Percentiles rank a stretch among this genome's conserved stretches.
These are phyloP conservation scores for Boletus sp. DNA, from an alignment of 768 basidiomycete genomes.

Conservation along the genomic window DNA sequence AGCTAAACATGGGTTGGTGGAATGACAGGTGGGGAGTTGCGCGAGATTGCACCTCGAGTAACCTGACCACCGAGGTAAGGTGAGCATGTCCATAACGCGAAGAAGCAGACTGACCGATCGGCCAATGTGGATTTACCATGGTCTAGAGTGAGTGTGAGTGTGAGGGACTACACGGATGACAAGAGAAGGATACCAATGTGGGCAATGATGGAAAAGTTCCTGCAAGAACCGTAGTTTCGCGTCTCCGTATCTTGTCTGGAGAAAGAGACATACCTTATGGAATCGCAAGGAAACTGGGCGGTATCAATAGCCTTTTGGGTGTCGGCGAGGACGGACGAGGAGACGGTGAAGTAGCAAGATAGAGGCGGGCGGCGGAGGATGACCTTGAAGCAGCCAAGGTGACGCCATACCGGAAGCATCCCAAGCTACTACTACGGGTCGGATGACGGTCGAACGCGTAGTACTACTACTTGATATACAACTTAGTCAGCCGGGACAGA, in stretches of 20 bases:
- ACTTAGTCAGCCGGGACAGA: conserved; percentile 34
- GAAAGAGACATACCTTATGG: conserved; percentile 53
- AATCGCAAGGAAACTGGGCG: conserved; percentile 64
- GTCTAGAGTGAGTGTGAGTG: conserved; percentile 44
- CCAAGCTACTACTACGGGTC: background rate
- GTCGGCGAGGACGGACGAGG: conserved; percentile 22
- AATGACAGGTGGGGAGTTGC: background rate
- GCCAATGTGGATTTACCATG: conserved; percentile 96
- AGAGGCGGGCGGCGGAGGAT: background rate
- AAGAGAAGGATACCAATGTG: conserved; percentile 67
- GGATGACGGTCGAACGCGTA: too few relatives aligned
- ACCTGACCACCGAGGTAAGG: conserved; percentile 37
- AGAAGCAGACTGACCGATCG: conserved; percentile 56
- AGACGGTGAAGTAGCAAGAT: conserved; percentile 31
- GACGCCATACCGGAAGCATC: conserved; percentile 35
- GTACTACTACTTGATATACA: background rate
- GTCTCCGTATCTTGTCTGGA: background rate
- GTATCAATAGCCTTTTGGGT: conserved; percentile 44
- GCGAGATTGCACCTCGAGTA: conserved; percentile 60
- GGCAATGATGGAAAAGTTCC: conserved; percentile 95
- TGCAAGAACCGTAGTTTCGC: conserved; percentile 23
- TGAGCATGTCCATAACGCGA: background rate
- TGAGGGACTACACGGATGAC: background rate
- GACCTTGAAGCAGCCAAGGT: conserved; percentile 19
- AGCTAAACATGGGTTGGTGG: conserved; percentile 48